Evolutionary conservation across 352 stramenopile species (phyloP), one percentile per base, ranked within the genome.

Genomic region (Bremia lactucae): DNA sequence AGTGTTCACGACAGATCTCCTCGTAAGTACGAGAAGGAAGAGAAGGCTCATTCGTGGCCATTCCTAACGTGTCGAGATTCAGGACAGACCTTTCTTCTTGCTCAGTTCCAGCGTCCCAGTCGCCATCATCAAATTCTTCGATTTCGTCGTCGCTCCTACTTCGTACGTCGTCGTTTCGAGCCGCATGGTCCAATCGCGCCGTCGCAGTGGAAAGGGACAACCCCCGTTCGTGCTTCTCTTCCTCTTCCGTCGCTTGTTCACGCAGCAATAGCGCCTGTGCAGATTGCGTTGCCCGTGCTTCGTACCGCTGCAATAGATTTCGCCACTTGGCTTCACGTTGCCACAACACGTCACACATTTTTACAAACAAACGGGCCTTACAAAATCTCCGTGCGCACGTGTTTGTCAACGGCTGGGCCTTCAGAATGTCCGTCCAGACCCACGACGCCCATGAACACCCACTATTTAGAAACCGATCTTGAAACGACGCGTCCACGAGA

Each of bases 1-100:
- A 65, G 44, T 89, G 76, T 44, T 86, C 68, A 20, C 71, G 68
- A 26, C 76, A 86, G 22, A 87, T 72, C 31, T 85, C 72, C 29
- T 87, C 72, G 39, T 87, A 87, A 8, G 52, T 80, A 6, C 76
- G 48, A 6, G 62, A 52, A 0, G 51, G 52, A 20, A 11, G 31
- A 22, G 11, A n/a, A n/a, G n/a, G n/a, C n/a, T n/a, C n/a, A n/a
- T n/a, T n/a, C n/a, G n/a, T n/a, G n/a, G n/a, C n/a, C n/a, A n/a
- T n/a, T n/a, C n/a, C n/a, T n/a, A n/a, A n/a, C n/a, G n/a, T n/a
- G n/a, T n/a, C n/a, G n/a, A n/a, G n/a, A n/a, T n/a, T n/a, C n/a
- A n/a, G n/a, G n/a, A n/a, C n/a, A n/a, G n/a, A n/a, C n/a, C 49
- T 70, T 20, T 53, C 49, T 8, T 63, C 56, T 28, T 59, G 54